Evolutionary conservation across 345 rosid species (phyloP).

Genomic region (Syzygium aqueum): DNA sequence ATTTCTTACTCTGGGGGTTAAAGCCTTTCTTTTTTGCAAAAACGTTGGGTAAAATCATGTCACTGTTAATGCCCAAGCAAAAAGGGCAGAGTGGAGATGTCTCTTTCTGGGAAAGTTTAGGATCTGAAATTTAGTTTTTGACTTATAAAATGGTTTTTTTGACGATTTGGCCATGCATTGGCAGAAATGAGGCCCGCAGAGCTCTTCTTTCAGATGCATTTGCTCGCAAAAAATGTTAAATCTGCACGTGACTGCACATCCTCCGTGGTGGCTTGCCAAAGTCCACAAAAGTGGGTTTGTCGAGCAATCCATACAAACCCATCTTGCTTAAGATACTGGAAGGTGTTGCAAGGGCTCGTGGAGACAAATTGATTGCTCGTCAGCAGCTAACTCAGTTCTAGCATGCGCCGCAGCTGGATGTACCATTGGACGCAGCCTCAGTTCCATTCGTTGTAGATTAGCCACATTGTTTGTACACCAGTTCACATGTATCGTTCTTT

Average conservation of each 20-base stretch:
- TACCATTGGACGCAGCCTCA: neutral
- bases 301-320: constrained; percentile 89
- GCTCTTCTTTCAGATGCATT: constrained; percentile 84
- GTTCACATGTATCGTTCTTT: neutral
- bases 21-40: neutral
- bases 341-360: constrained; percentile 45
- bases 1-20: neutral
- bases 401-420: neutral
- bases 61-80: neutral
- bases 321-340: constrained; percentile 71
- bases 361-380: constrained; percentile 3
- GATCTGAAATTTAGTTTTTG: neutral
- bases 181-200: constrained; percentile 93
- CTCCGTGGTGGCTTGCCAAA: constrained; percentile 46
- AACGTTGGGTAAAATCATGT: neutral
- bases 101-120: neutral
- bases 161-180: neutral
- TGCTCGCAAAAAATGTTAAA: constrained; percentile 50
- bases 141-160: neutral
- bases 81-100: neutral
- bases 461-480: neutral
- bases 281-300: constrained; percentile 69
- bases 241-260: constrained; percentile 21
- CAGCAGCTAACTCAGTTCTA: neutral
- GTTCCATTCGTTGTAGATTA: neutral